Evolutionary conservation across 2,329 filamentous ascomycete genomes (phyloP), one percentile per base, ranked within the genome.

Genomic region (Diaporthe capsici): DNA sequence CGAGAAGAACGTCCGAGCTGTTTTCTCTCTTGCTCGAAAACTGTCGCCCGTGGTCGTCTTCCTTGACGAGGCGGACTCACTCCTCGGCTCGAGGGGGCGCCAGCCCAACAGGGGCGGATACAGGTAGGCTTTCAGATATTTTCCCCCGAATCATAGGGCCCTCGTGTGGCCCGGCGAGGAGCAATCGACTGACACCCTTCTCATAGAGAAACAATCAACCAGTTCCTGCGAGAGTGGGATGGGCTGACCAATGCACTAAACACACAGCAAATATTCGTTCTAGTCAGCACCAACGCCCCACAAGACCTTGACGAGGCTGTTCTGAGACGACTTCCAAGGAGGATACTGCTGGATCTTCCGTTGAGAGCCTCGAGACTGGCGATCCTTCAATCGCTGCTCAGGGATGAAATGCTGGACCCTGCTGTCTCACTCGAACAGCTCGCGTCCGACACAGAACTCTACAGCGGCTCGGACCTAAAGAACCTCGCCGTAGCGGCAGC

Each of bases 141-240:
- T 22, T 28, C 12, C 31, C 31, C 31, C 31, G 22, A n/a, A 37
- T 20, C 20, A 17, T 25, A 15, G 28, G 53, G 20, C 13, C 8
- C 47, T 9, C 28, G 20, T 49, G 2, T 10, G 31, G 20, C 22
- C 9, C 20, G 22, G 47, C 13, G 44, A 15, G 63, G 28, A 39
- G n/a, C 7, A 12, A 51, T n/a, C n/a, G 8, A 68, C 63, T 68
- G 31, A 68, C 22, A 5, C 12, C 28, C 28, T n/a, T 51, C 12
- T 37, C 22, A 15, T 12, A 68, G 63, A 39, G 96, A 98, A 83
- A 93, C 97, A 73, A 96, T 98, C 83, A 99, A 98, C 82, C 96
- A 99, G 84, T 98, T 98, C 83, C 87, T 99, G 68, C 94, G 95
- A 72, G 96, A 98, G 83, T 98, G 96, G 97, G 97, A 98, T 80